A percentile compares a stretch with the other conserved stretches of the same genome.
These are phyloP conservation scores for Alternaria metachromatica DNA, from an alignment of 2,329 filamentous ascomycete genomes.

Conservation along the genomic window DNA sequence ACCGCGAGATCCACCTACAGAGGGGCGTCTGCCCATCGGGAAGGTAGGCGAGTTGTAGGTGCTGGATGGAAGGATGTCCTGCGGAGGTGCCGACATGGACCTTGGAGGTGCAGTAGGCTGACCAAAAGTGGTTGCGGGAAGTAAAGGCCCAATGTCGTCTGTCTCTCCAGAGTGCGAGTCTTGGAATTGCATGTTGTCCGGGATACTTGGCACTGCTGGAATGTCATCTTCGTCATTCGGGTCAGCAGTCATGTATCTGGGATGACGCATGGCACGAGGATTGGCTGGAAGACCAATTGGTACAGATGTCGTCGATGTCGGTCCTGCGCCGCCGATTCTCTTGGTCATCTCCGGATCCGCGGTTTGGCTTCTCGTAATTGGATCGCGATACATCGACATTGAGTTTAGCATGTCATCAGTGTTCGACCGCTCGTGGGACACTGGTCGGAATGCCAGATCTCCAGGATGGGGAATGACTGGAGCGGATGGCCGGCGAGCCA, in stretches of 20 bases:
- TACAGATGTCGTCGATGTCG: slow-evolving; percentile 58
- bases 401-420: slow-evolving; percentile 52
- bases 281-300: slow-evolving; percentile 86
- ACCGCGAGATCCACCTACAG: slow-evolving; percentile 42
- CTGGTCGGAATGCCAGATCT: slow-evolving; percentile 51
- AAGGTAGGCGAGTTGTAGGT: slow-evolving; percentile 37
- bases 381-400: slow-evolving; percentile 43
- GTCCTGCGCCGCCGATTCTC: slow-evolving; percentile 40
- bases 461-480: slow-evolving; percentile 80
- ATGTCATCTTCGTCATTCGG: slow-evolving; percentile 57
- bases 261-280: slow-evolving; percentile 86
- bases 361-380: slow-evolving; percentile 66
- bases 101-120: slow-evolving; percentile 49
- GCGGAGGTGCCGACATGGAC: slow-evolving; percentile 57
- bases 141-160: slow-evolving; percentile 55
- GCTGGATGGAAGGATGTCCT: slow-evolving; percentile 43
- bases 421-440: slow-evolving; percentile 42
- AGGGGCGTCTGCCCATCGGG: slow-evolving; percentile 44
- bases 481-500: slow-evolving; percentile 76
- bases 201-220: slow-evolving; percentile 64
- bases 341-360: slow-evolving; percentile 63
- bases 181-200: slow-evolving; percentile 53
- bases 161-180: slow-evolving; percentile 37
- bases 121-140: slow-evolving; percentile 57
- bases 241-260: slow-evolving; percentile 69